These are phyloP conservation scores for Boletus rubescentipes DNA, from an alignment of 768 basidiomycete genomes.

Conservation along the genomic window DNA sequence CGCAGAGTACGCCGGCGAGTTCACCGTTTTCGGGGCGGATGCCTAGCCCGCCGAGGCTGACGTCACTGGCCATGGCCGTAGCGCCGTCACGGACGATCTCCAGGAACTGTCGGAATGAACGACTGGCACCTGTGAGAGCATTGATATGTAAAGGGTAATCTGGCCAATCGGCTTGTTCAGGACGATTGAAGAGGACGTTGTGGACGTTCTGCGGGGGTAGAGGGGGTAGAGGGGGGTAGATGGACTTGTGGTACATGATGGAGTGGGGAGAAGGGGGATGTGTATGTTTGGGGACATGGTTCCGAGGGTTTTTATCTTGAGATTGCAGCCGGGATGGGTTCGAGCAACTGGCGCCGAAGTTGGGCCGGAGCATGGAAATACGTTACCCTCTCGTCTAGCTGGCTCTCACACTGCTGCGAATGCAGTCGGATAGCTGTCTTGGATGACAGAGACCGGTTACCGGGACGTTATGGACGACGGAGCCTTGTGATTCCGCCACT, in stretches of 20 bases:
- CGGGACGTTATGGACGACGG: background rate
- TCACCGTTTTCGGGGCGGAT: constrained; percentile 47
- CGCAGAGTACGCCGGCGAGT: constrained; percentile 67
- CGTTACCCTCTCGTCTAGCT: too few relatives aligned
- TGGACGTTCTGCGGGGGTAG: constrained; percentile 54
- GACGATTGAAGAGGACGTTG: constrained; percentile 52
- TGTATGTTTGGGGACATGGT: background rate
- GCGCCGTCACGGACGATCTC: constrained; percentile 53
- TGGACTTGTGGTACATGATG: constrained; percentile 57
- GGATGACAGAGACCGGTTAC: background rate
- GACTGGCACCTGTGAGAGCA: constrained; percentile 45
- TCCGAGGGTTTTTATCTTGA: constrained; percentile 3
- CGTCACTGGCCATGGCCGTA: constrained; percentile 52
- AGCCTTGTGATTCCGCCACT: too few relatives aligned
- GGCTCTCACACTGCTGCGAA: background rate
- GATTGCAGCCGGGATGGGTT: background rate
- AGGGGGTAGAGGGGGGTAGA: constrained; percentile 51
- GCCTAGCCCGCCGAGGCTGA: constrained; percentile 54
- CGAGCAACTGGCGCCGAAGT: background rate
- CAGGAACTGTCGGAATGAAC: constrained; percentile 48
- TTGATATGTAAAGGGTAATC: constrained; percentile 61
- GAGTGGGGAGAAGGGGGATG: background rate
- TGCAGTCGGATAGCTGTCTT: too few relatives aligned
- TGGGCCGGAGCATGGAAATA: background rate
- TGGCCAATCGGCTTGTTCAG: constrained; percentile 53